phyloP scores from a whole-genome alignment of 2,329 filamentous ascomycete genomes.

The Stenocarpella maydis region DNA sequence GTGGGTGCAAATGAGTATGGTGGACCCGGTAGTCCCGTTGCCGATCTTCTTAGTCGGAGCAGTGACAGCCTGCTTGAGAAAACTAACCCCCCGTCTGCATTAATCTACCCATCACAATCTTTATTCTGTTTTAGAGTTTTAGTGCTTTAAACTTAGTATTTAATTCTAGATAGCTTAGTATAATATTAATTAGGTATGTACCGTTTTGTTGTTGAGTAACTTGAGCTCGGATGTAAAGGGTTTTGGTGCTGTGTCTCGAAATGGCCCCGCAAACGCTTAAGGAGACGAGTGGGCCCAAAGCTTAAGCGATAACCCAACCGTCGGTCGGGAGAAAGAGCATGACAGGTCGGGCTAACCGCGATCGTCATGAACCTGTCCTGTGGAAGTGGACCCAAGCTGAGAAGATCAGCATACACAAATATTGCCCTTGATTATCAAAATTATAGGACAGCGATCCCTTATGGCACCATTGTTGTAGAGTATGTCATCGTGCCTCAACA shows the following conservation, averaged over 20 bases:
- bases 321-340: constrained; percentile 5
- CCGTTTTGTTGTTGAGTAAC: too few species aligned
- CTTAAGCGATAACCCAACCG: constrained; percentile 19
- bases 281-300: not conserved
- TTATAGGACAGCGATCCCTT: constrained; percentile 12
- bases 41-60: constrained; percentile 13
- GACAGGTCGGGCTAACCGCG: constrained; percentile 20
- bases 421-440: constrained; percentile 15
- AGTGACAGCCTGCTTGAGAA: too few species aligned
- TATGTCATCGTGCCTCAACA: constrained; percentile 1
- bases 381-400: not conserved
- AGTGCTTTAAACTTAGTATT: too few species aligned
- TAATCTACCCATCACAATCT: too few species aligned
- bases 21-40: constrained; percentile 25
- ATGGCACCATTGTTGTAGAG: constrained; percentile 5
- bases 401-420: constrained; percentile 16
- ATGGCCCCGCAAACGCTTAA: constrained; percentile 1
- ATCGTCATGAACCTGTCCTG: constrained; percentile 2
- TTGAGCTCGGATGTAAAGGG: too few species aligned
- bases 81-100: too few species aligned
- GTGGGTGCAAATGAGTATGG: constrained; percentile 8
- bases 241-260: too few species aligned
- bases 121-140: too few species aligned
- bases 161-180: too few species aligned
- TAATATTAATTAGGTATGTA: too few species aligned